Conservation (phyloP, 306 rosid genomes). For the Hylodesmum podocarpum region DNA sequence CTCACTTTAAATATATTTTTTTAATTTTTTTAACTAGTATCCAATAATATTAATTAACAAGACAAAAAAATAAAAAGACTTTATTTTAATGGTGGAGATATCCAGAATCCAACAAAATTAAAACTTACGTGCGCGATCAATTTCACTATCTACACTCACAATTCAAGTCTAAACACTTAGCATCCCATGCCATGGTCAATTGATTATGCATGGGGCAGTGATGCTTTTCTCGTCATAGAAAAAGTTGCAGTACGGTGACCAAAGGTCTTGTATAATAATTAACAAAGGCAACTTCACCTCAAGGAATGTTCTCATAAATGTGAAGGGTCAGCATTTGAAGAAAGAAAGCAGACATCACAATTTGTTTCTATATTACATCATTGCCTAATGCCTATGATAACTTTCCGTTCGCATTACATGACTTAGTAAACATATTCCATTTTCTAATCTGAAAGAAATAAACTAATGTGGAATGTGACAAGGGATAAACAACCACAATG, state of each 20-base stretch:
- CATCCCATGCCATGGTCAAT: background rate
- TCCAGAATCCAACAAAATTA: too few species aligned
- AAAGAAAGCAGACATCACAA: background rate
- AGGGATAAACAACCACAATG: background rate
- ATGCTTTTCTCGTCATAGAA: conserved; percentile 13
- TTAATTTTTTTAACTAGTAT: too few species aligned
- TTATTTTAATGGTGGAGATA: too few species aligned
- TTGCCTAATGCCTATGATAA: background rate
- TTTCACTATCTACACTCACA: too few species aligned
- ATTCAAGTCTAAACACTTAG: conserved; percentile 28
- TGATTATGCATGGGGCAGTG: background rate
- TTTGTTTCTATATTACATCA: background rate
- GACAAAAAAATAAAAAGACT: too few species aligned
- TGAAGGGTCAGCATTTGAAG: background rate
- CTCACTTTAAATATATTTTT: too few species aligned
- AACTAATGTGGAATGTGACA: background rate
- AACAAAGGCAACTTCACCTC: background rate
- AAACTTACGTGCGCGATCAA: too few species aligned
- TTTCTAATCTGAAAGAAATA: background rate
- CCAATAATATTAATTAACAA: too few species aligned
- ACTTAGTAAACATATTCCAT: background rate
- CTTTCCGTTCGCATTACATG: conserved; percentile 5
- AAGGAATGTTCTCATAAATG: background rate
- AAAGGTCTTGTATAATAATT: too few species aligned
- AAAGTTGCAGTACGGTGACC: conserved; percentile 19